Evolutionary conservation across 495 filamentous ascomycete genomes (phyloP).

Genomic region (Tuber brumale): DNA sequence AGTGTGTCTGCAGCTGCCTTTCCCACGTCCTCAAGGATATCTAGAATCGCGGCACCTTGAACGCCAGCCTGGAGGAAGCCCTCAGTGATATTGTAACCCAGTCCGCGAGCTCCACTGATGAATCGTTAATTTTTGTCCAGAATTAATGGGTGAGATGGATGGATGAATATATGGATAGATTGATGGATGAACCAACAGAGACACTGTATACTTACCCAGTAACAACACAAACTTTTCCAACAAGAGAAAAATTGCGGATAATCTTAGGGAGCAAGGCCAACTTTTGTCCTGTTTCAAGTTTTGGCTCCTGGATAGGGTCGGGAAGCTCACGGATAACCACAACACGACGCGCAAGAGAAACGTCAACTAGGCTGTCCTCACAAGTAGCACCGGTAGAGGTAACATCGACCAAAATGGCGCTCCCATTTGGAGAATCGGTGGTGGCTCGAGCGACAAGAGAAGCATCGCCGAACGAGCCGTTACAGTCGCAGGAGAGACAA

Average conservation of each 20-base stretch:
- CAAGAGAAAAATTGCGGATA: constrained; percentile 58
- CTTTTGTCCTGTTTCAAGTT: neutral
- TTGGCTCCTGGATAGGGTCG: neutral
- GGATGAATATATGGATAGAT: neutral
- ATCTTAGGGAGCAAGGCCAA: constrained; percentile 48
- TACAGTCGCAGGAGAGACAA: neutral
- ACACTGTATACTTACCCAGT: constrained; percentile 54
- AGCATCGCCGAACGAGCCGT: neutral
- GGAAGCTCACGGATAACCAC: neutral
- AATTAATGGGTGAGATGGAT: neutral
- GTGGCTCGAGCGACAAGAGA: neutral
- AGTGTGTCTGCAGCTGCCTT: constrained; percentile 58
- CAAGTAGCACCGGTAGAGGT: neutral
- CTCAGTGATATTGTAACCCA: constrained; percentile 68
- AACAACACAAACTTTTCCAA: constrained; percentile 61
- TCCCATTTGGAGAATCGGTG: neutral
- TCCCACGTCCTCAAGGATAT: constrained; percentile 64
- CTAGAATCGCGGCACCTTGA: constrained; percentile 63
- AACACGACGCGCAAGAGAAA: neutral
- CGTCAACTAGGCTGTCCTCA: neutral
- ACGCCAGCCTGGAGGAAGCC: constrained; percentile 65
- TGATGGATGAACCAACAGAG: constrained; percentile 7
- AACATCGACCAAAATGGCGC: neutral
- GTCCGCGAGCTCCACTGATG: constrained; percentile 62
- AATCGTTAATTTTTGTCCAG: constrained; percentile 23